These are phyloP conservation scores for Leccinum subgranulosum DNA, from an alignment of 768 basidiomycete species.

Conservation along the genomic window DNA sequence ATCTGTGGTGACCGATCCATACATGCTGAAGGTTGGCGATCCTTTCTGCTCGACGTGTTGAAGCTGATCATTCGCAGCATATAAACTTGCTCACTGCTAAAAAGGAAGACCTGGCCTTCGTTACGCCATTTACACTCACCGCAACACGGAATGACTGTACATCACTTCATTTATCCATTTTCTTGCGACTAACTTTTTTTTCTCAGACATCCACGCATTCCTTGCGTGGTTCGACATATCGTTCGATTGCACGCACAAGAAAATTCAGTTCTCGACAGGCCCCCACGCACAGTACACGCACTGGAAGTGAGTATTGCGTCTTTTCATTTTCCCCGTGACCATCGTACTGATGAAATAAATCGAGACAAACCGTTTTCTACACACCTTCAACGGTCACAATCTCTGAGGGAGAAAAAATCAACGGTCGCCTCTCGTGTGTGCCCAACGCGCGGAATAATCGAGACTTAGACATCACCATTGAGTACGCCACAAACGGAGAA, in stretches of 20 bases:
- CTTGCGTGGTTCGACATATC: slow-evolving; percentile 98
- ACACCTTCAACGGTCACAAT: slow-evolving; percentile 76
- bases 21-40: slow-evolving; percentile 68
- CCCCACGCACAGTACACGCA: slow-evolving; percentile 96
- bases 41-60: not conserved
- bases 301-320: slow-evolving; percentile 73
- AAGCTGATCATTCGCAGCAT: slow-evolving; percentile 46
- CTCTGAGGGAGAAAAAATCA: slow-evolving; percentile 66
- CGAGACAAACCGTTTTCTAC: slow-evolving; percentile 96
- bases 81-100: slow-evolving; percentile 88
- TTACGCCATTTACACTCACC: slow-evolving; percentile 70
- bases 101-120: slow-evolving; percentile 93
- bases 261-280: slow-evolving; percentile 93
- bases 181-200: slow-evolving; percentile 1
- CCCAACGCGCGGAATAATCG: slow-evolving; percentile 94
- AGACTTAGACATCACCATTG: slow-evolving; percentile 87
- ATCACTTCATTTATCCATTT: slow-evolving; percentile 25
- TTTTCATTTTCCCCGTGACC: not conserved
- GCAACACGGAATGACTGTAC: slow-evolving; percentile 90
- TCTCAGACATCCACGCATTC: slow-evolving; percentile 90
- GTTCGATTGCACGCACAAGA: slow-evolving; percentile 95
- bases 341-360: slow-evolving; percentile 1
- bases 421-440: slow-evolving; percentile 69
- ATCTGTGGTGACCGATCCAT: slow-evolving; percentile 92
- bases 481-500: slow-evolving; percentile 51